Evolutionary conservation across 2,329 filamentous ascomycete genomes (phyloP).

Genomic region (Daldinia eschscholtzii): DNA sequence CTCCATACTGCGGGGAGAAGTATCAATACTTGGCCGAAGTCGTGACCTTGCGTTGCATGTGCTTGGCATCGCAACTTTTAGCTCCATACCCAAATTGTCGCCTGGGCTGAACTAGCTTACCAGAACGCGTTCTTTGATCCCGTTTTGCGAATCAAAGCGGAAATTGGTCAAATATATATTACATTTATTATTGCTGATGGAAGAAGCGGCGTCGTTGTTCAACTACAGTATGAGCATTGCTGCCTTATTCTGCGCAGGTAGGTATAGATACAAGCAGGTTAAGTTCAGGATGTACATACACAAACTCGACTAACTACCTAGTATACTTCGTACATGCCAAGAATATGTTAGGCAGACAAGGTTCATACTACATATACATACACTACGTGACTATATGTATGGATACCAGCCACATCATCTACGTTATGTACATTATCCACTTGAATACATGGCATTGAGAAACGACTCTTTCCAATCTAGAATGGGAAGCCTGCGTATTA

Average conservation of each 20-base stretch:
- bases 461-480: not conserved
- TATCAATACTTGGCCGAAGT: constrained; percentile 45
- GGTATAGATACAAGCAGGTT: constrained; percentile 5
- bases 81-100: constrained; percentile 16
- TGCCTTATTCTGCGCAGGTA: not conserved
- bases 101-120: constrained; percentile 12
- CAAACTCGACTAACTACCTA: not conserved
- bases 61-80: constrained; percentile 46
- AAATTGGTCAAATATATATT: not conserved
- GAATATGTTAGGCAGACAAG: constrained; percentile 13
- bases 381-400: not conserved
- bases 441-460: constrained; percentile 7
- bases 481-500: not conserved
- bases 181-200: not conserved
- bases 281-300: constrained; percentile 2
- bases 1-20: constrained; percentile 48
- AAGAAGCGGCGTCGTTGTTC: not conserved
- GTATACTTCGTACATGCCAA: constrained; percentile 2
- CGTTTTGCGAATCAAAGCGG: not conserved
- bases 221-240: not conserved
- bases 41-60: constrained; percentile 34
- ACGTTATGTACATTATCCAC: constrained; percentile 4
- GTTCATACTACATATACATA: constrained; percentile 12
- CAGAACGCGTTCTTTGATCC: not conserved
- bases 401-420: constrained; percentile 8